Evolutionary conservation across 306 rosid genomes (phyloP).

Genomic region (Fragaria nilgerrensis): DNA sequence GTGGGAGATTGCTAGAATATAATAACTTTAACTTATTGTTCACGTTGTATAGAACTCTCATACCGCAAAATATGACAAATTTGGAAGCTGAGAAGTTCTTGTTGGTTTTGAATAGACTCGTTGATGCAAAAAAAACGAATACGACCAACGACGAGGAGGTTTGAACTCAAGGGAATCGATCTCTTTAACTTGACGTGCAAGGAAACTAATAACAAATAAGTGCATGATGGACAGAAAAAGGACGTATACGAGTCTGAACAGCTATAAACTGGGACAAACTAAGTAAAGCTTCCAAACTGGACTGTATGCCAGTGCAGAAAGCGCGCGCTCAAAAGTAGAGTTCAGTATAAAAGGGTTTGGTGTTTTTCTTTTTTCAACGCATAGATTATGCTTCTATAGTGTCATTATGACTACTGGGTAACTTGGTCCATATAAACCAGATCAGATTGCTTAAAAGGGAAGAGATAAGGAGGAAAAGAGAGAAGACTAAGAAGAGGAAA

Average conservation of each 20-base stretch:
- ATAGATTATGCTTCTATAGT: background rate
- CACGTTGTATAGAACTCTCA: too few relatives aligned
- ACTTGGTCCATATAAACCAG: conserved; percentile 3
- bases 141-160: too few relatives aligned
- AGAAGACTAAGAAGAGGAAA: background rate
- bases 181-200: background rate
- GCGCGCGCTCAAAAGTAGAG: background rate
- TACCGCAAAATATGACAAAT: too few relatives aligned
- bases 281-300: background rate
- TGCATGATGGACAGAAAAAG: background rate
- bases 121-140: too few relatives aligned
- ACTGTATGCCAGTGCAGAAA: background rate
- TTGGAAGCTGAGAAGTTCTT: too few relatives aligned
- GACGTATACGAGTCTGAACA: background rate
- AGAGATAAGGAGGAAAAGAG: background rate
- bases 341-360: background rate
- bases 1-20: too few relatives aligned
- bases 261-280: background rate
- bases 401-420: background rate
- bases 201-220: background rate
- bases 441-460: background rate
- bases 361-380: background rate
- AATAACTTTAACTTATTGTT: too few relatives aligned
- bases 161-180: background rate
- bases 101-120: too few relatives aligned